These are phyloP conservation scores for Candida ascalaphidarum DNA, from an alignment of 805 yeast genomes.

Conservation along the genomic window DNA sequence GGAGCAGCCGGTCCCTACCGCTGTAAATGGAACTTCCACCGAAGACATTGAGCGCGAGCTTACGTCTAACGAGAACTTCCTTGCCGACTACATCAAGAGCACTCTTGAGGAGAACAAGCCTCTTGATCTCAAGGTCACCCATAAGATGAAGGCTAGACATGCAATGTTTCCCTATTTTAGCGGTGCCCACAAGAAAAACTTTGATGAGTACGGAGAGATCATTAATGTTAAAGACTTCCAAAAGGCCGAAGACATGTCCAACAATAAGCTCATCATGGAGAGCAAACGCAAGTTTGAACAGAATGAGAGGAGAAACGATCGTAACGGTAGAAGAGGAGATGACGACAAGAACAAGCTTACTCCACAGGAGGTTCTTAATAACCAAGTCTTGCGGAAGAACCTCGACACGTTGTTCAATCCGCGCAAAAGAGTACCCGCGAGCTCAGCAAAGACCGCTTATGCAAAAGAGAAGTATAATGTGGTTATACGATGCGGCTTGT, in stretches of 20 bases:
- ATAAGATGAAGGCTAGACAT: slow-evolving; percentile 40
- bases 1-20: slow-evolving; percentile 2
- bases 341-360: slow-evolving; percentile 20
- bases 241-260: slow-evolving; percentile 41
- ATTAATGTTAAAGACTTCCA: slow-evolving; percentile 60
- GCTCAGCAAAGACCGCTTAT: slow-evolving; percentile 11
- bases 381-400: slow-evolving; percentile 29
- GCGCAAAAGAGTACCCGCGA: slow-evolving; percentile 26
- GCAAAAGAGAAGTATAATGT: slow-evolving; percentile 20
- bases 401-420: slow-evolving; percentile 49
- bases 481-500: slow-evolving; percentile 57
- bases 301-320: slow-evolving; percentile 16
- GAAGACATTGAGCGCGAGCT: slow-evolving; percentile 16
- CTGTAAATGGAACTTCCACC: slow-evolving; percentile 1
- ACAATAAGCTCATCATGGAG: slow-evolving; percentile 25
- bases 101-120: slow-evolving; percentile 36
- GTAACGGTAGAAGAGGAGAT: slow-evolving; percentile 9
- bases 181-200: slow-evolving; percentile 38
- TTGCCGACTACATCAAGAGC: slow-evolving; percentile 28
- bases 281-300: slow-evolving; percentile 29
- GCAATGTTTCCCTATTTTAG: slow-evolving; percentile 72
- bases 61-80: slow-evolving; percentile 31
- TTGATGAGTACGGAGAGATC: slow-evolving; percentile 84
- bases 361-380: slow-evolving; percentile 35
- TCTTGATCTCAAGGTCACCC: slow-evolving; percentile 43